Conservation (phyloP, 768 basidiomycete species). For the Dioszegia crocea region DNA sequence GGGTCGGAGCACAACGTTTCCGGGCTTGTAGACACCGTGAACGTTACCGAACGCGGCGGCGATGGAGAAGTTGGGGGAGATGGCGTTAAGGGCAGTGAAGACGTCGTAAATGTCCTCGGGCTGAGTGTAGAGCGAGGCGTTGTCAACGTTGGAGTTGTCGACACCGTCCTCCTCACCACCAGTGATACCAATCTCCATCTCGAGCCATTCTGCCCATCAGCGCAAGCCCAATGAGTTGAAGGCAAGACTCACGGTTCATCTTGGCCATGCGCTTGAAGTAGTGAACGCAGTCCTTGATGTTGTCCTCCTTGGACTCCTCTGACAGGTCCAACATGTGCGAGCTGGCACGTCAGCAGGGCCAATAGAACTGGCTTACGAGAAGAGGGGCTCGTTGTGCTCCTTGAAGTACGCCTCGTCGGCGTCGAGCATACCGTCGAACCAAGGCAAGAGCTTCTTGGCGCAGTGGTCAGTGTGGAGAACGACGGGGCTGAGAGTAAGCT, state of each 20-base stretch:
- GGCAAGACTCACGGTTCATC: slow-evolving; percentile 56
- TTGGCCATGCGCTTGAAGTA: slow-evolving; percentile 95
- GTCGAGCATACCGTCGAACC: slow-evolving; percentile 98
- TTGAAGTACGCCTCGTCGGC: slow-evolving; percentile 93
- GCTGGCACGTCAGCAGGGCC: slow-evolving; percentile 20
- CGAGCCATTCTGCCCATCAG: slow-evolving; percentile 65
- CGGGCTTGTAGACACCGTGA: slow-evolving; percentile 98
- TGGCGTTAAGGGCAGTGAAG: slow-evolving; percentile 71
- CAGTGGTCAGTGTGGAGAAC: slow-evolving; percentile 98
- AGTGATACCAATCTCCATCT: slow-evolving; percentile 99
- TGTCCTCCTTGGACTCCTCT: slow-evolving; percentile 73
- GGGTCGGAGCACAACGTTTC: slow-evolving; percentile 90
- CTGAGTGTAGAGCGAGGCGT: slow-evolving; percentile 90
- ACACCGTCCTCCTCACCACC: slow-evolving; percentile 99
- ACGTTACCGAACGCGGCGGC: slow-evolving; percentile 99
- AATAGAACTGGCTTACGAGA: slow-evolving; percentile 36
- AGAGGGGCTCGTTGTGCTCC: slow-evolving; percentile 64
- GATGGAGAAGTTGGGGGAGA: slow-evolving; percentile 92
- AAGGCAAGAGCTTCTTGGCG: slow-evolving; percentile 92
- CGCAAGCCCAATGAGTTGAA: background rate
- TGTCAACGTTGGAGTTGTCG: slow-evolving; percentile 94
- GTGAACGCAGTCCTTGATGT: slow-evolving; percentile 85
- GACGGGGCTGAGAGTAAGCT: slow-evolving; percentile 61
- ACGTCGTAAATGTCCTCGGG: slow-evolving; percentile 94
- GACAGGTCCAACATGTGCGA: slow-evolving; percentile 99